Evolutionary conservation across 2,329 filamentous ascomycete genomes (phyloP).

Genomic region (Emergomyces pasteurianus): DNA sequence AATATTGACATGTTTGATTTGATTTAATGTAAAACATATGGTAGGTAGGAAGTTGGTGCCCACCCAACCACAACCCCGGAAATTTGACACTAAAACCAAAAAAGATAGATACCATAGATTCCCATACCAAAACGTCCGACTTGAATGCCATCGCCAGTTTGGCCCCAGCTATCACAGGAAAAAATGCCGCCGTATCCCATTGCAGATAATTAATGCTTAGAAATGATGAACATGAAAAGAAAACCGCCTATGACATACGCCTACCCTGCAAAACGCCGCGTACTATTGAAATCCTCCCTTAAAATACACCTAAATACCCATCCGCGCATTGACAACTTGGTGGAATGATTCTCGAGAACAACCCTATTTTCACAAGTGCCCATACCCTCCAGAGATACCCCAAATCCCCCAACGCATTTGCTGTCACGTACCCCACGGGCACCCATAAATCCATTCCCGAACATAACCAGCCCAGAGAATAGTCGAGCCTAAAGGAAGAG

Average conservation of each 20-base stretch:
- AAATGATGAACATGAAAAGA: not conserved
- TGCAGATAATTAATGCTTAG: not conserved
- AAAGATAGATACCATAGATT: not conserved
- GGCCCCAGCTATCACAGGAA: not conserved
- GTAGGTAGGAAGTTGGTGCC: not conserved
- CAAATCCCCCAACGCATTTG: too few relatives aligned
- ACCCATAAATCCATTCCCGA: too few relatives aligned
- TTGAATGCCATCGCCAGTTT: not conserved
- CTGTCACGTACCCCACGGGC: too few relatives aligned
- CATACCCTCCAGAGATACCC: constrained; percentile 53
- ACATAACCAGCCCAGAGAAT: not conserved
- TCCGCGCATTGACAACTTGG: constrained; percentile 28
- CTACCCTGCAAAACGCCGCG: not conserved
- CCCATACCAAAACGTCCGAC: not conserved
- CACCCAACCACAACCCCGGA: too few relatives aligned
- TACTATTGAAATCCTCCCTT: not conserved
- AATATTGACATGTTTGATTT: not conserved
- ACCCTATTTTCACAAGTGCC: constrained; percentile 42
- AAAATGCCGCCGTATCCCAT: not conserved
- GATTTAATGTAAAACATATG: not conserved
- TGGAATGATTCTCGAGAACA: constrained; percentile 29
- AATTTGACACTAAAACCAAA: not conserved
- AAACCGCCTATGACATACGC: not conserved
- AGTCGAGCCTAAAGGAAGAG: not conserved
- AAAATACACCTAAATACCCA: not conserved